Percentiles rank a stretch among this genome's conserved stretches.
These are phyloP conservation scores for Dendrothele bispora DNA, from an alignment of 768 basidiomycete genomes.

Conservation along the genomic window DNA sequence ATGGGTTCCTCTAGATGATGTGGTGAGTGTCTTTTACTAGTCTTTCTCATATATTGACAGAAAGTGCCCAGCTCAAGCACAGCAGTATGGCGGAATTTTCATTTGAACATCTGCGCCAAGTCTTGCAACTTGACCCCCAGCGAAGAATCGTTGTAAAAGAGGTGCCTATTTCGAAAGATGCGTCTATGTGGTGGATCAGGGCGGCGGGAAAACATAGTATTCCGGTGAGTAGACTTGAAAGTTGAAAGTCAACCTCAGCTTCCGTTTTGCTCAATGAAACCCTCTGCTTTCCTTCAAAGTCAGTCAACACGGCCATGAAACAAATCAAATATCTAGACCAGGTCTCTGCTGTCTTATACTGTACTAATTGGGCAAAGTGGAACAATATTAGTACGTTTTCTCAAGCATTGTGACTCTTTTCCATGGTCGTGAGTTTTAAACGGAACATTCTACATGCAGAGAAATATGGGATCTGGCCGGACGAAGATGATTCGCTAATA, in stretches of 20 bases:
- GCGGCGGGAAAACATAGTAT: background rate
- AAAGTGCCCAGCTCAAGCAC: background rate
- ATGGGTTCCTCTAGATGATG: background rate
- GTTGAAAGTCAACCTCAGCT: too few species aligned
- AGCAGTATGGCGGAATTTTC: background rate
- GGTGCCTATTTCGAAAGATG: background rate
- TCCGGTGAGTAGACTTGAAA: background rate
- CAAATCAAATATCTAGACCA: background rate
- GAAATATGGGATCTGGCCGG: background rate
- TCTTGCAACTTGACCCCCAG: background rate
- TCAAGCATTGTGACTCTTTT: too few species aligned
- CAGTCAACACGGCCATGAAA: background rate
- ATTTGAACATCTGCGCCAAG: background rate
- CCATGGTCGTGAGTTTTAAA: background rate
- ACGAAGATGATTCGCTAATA: background rate
- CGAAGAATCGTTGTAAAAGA: background rate
- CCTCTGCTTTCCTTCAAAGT: background rate
- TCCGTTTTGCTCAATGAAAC: background rate
- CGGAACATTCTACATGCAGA: background rate
- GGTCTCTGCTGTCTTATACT: background rate
- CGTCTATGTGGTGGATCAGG: constrained; percentile 5
- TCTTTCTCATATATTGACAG: background rate
- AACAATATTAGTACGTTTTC: background rate
- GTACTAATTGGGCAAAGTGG: background rate
- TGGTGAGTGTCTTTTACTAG: background rate